Percentiles rank a stretch among this genome's conserved stretches.
Conservation (phyloP, 768 basidiomycete genomes). For the Termitomyces sp. region DNA sequence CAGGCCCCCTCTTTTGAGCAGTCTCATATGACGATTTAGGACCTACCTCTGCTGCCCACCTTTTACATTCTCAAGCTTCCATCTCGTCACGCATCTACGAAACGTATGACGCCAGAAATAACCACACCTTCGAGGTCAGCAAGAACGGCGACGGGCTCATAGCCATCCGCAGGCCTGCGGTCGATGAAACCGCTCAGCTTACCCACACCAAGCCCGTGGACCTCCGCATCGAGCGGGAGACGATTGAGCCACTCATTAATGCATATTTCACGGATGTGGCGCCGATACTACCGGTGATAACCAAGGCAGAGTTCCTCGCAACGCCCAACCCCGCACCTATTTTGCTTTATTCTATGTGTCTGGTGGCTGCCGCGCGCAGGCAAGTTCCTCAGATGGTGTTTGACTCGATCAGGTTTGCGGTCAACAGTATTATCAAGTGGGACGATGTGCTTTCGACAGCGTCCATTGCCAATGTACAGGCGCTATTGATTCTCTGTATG, state of each 20-base stretch:
- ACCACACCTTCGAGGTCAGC: slow-evolving; percentile 85
- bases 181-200: slow-evolving; percentile 49
- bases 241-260: slow-evolving; percentile 82
- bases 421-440: slow-evolving; percentile 81
- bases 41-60: slow-evolving; percentile 81
- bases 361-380: slow-evolving; percentile 83
- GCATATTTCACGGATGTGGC: slow-evolving; percentile 88
- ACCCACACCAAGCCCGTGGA: slow-evolving; percentile 62
- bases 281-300: slow-evolving; percentile 86
- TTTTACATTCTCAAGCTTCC: slow-evolving; percentile 86
- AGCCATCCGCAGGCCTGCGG: slow-evolving; percentile 62
- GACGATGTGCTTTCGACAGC: slow-evolving; percentile 91
- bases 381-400: slow-evolving; percentile 85
- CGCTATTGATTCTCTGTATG: slow-evolving; percentile 82
- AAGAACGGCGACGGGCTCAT: slow-evolving; percentile 87
- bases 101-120: slow-evolving; percentile 82
- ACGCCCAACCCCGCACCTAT: slow-evolving; percentile 71
- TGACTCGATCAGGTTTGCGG: slow-evolving; percentile 81
- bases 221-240: slow-evolving; percentile 70
- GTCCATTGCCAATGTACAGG: slow-evolving; percentile 83
- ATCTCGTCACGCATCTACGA: slow-evolving; percentile 86
- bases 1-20: slow-evolving; percentile 24
- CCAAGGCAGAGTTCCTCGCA: slow-evolving; percentile 83
- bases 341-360: slow-evolving; percentile 90
- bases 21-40: slow-evolving; percentile 56